These are phyloP conservation scores for Lodderomyces oxycetoniae DNA, from an alignment of 1,139 yeast genomes.

Conservation along the genomic window DNA sequence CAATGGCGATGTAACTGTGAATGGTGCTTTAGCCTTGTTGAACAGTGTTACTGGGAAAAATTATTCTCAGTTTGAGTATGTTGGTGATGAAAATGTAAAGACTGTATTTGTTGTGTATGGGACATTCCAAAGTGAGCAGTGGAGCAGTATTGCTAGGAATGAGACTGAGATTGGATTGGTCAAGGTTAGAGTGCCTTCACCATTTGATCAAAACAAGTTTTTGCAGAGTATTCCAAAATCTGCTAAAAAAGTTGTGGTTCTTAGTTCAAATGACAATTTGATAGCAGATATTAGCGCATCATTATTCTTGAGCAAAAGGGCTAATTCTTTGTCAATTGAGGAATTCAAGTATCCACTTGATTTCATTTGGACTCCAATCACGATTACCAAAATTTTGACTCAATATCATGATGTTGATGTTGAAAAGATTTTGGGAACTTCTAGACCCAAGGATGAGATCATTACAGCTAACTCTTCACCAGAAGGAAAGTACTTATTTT, in stretches of 20 bases:
- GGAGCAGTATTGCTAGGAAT: conserved; percentile 41
- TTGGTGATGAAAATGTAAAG: conserved; percentile 56
- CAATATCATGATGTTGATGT: conserved; percentile 37
- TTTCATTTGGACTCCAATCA: conserved; percentile 55
- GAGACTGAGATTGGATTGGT: conserved; percentile 55
- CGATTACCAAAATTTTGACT: conserved; percentile 45
- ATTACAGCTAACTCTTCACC: conserved; percentile 43
- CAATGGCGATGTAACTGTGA: conserved; percentile 33
- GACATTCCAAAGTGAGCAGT: conserved; percentile 56
- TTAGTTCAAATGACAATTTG: conserved; percentile 38
- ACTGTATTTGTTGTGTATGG: conserved; percentile 79
- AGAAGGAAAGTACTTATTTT: conserved; percentile 51
- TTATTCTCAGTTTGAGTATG: conserved; percentile 67
- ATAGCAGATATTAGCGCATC: conserved; percentile 74
- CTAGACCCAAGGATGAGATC: conserved; percentile 12
- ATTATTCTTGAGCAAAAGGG: conserved; percentile 50
- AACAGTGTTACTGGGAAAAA: conserved; percentile 56
- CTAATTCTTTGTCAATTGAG: conserved; percentile 37
- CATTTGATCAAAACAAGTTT: conserved; percentile 64
- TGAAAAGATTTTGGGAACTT: conserved; percentile 11
- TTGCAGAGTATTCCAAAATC: conserved; percentile 53
- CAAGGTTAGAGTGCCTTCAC: conserved; percentile 72
- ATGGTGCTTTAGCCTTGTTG: conserved; percentile 43
- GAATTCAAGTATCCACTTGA: conserved; percentile 50
- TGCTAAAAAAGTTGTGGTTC: conserved; percentile 57